Conservation (phyloP, 2,329 filamentous ascomycete genomes). For the Alternaria dauci region DNA sequence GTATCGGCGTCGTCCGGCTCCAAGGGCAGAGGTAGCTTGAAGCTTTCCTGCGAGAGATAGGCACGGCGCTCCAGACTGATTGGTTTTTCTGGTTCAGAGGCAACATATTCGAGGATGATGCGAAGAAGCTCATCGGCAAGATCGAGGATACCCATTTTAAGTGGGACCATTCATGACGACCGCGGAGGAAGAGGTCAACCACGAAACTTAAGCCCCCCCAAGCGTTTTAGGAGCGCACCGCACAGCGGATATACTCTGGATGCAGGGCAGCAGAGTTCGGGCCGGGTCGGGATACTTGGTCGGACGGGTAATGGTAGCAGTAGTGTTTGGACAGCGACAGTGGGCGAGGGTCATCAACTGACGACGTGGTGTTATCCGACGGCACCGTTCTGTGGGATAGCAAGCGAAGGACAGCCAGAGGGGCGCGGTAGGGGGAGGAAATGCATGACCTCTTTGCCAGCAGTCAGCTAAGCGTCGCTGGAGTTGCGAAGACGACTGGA, state of each 20-base stretch:
- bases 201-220: slow-evolving; percentile 7
- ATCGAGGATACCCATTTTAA: slow-evolving; percentile 49
- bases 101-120: slow-evolving; percentile 61
- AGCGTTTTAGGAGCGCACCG: slow-evolving; percentile 23
- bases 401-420: slow-evolving; percentile 35
- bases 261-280: slow-evolving; percentile 27
- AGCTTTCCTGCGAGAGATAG: slow-evolving; percentile 62
- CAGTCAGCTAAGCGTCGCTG: slow-evolving; percentile 49
- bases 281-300: slow-evolving; percentile 33
- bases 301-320: slow-evolving; percentile 34
- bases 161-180: slow-evolving; percentile 39
- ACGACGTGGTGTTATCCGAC: slow-evolving; percentile 39
- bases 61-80: slow-evolving; percentile 60
- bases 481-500: slow-evolving; percentile 46
- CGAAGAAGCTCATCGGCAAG: slow-evolving; percentile 61
- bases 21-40: slow-evolving; percentile 55
- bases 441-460: slow-evolving; percentile 46
- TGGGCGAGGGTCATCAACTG: slow-evolving; percentile 28
- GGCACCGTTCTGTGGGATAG: slow-evolving; percentile 31
- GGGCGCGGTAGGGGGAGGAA: slow-evolving; percentile 43
- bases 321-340: slow-evolving; percentile 35
- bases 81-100: slow-evolving; percentile 60
- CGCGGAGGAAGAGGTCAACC: slow-evolving; percentile 16
- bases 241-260: slow-evolving; percentile 32
- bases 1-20: slow-evolving; percentile 55